Conservation (phyloP, 2,329 filamentous ascomycete species). For the Boeremia lycopersici region DNA sequence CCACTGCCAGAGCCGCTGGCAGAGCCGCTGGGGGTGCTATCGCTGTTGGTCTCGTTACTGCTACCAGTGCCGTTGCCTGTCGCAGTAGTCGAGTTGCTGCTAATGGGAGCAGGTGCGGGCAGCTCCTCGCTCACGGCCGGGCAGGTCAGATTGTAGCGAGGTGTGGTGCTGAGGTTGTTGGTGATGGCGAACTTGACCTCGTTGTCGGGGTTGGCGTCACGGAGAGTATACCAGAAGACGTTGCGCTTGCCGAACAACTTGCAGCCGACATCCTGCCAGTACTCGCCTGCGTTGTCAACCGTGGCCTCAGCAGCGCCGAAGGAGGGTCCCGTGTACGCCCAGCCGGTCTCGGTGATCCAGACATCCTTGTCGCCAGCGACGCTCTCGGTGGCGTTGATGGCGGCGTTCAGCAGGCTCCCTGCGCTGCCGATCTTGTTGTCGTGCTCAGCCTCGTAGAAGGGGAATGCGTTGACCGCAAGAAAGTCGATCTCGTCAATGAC, state of each 20-base stretch:
- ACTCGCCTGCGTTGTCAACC: slow-evolving; percentile 38
- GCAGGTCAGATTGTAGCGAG: slow-evolving; percentile 62
- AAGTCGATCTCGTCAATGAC: slow-evolving; percentile 47
- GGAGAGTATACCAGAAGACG: slow-evolving; percentile 46
- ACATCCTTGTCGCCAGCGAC: slow-evolving; percentile 42
- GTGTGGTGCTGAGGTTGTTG: slow-evolving; percentile 58
- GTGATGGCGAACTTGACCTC: slow-evolving; percentile 64
- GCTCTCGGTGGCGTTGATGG: slow-evolving; percentile 36
- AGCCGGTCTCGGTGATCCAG: slow-evolving; percentile 50
- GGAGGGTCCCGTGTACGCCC: slow-evolving; percentile 40
- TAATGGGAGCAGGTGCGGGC: slow-evolving; percentile 18
- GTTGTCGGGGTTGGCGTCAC: slow-evolving; percentile 60
- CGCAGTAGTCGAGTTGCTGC: slow-evolving; percentile 23
- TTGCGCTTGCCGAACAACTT: slow-evolving; percentile 41
- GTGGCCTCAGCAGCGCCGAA: slow-evolving; percentile 38
- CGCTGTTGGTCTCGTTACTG: slow-evolving; percentile 15
- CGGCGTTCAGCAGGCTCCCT: slow-evolving; percentile 48
- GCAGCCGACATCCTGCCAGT: slow-evolving; percentile 45
- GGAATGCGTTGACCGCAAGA: slow-evolving; percentile 46
- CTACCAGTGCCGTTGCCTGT: slow-evolving; percentile 18
- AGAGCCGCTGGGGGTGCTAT: slow-evolving; percentile 1
- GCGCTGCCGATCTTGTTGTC: slow-evolving; percentile 45
- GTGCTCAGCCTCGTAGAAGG: slow-evolving; percentile 45
- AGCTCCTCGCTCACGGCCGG: slow-evolving; percentile 26
- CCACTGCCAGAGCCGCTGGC: slow-evolving; percentile 7